Evolutionary conservation across 1,284 basidiomycete genomes (phyloP), one percentile per base, ranked within the genome.

Genomic region (Somion occarium): DNA sequence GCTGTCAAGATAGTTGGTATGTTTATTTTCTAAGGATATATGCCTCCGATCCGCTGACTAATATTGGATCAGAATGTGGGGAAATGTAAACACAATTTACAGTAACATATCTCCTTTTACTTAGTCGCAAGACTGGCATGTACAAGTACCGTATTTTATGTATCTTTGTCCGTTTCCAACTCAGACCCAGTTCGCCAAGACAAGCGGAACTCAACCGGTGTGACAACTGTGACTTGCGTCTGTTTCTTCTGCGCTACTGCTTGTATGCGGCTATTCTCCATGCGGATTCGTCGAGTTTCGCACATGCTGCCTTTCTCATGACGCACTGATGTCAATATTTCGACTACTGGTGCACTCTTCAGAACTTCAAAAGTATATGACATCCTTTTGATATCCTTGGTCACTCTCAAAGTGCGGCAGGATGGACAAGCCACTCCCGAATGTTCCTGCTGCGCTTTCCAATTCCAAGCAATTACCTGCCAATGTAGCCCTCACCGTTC

Each of bases 1-100:
- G 79, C 80, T 2, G 90, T 93, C 3, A 92, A 91, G 69, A 88
- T 95, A 49, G 83, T 82, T 19, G 91, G 92, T 88, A 55, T 53
- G 82, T 69, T 27, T 20, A 24, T 50, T 7, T 18, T 9, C 20
- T 20, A 19, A 24, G 27, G 22, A 43, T 5, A 2, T 23, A 39
- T 34, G 22, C 11, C 5, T 9, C 2, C 9, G 22, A 22, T 22
- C 7, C 39, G 39, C 18, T 41, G 9, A 23, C 9, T 12, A 30
- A 18, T 11, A 38, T 18, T 9, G n/a, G 1, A 2, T 26, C 20
- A 81, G 79, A 81, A 64, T 81, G 79, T 51, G 79, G 79, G 7
- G 79, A 81, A 62, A 81, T 81, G 79, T 81, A 64, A 69, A 7
- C 9, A 22, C 25, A 24, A 34, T 34, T 34, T n/a, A n/a, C n/a